phyloP scores from a whole-genome alignment of 2,329 filamentous ascomycete species.

The Aureobasidium zeae region DNA sequence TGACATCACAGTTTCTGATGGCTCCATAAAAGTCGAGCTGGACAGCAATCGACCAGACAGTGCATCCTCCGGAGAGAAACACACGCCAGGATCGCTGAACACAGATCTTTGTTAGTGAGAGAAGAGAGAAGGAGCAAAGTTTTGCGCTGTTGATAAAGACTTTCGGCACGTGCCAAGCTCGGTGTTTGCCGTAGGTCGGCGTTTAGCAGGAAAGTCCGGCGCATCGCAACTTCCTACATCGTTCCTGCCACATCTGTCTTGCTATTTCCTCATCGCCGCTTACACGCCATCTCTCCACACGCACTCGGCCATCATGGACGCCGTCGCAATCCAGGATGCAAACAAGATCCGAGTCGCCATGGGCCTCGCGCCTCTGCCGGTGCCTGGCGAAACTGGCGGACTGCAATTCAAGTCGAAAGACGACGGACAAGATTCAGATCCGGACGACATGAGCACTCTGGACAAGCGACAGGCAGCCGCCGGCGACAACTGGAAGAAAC shows the following conservation, averaged over 20 bases:
- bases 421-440: conserved; percentile 46
- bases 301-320: conserved; percentile 28
- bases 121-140: conserved; percentile 28
- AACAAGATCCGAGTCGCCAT: conserved; percentile 85
- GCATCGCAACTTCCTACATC: not conserved
- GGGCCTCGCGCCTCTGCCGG: conserved; percentile 81
- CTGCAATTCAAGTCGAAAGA: conserved; percentile 48
- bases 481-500: conserved; percentile 64
- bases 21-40: conserved; percentile 86
- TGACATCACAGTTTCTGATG: conserved; percentile 65
- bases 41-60: conserved; percentile 69
- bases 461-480: conserved; percentile 67
- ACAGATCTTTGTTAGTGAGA: conserved; percentile 64
- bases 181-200: conserved; percentile 1
- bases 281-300: not conserved
- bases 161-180: conserved; percentile 4
- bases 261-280: not conserved
- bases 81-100: conserved; percentile 64
- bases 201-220: conserved; percentile 11
- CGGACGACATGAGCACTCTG: conserved; percentile 70
- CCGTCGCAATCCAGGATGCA: conserved; percentile 76
- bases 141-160: conserved; percentile 15
- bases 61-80: conserved; percentile 32
- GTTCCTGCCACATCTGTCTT: not conserved
- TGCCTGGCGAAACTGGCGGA: conserved; percentile 52